These are phyloP conservation scores for Brettanomyces naardenensis DNA, from an alignment of 805 yeast species.

Conservation along the genomic window DNA sequence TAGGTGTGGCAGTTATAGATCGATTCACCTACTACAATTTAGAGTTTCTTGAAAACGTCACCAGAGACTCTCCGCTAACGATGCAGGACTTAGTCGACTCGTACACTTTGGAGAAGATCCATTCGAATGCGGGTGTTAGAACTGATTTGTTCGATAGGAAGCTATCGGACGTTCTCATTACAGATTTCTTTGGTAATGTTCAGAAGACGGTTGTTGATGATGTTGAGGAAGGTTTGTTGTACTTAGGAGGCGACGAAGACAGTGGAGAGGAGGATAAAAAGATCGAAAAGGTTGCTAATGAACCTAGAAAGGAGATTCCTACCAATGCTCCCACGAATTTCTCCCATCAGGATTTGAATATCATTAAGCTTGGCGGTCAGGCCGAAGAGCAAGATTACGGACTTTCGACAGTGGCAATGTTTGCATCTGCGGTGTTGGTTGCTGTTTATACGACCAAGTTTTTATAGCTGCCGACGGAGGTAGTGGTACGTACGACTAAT, in stretches of 20 bases:
- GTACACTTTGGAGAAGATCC: conserved; percentile 78
- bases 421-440: neutral
- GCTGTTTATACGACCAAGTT: conserved; percentile 1
- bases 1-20: conserved; percentile 97
- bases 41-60: conserved; percentile 76
- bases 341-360: neutral
- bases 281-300: neutral
- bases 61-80: conserved; percentile 66
- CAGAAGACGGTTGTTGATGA: conserved; percentile 62
- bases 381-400: neutral
- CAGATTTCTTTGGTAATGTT: conserved; percentile 92
- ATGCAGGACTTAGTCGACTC: conserved; percentile 78
- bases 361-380: neutral
- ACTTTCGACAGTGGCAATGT: neutral
- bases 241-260: neutral
- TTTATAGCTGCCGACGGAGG: too few relatives aligned
- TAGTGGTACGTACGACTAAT: too few relatives aligned
- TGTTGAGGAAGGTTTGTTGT: conserved; percentile 40
- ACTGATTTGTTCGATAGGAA: conserved; percentile 69
- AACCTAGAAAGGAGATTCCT: too few relatives aligned
- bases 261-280: neutral
- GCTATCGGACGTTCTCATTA: conserved; percentile 60
- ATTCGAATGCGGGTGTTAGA: conserved; percentile 89
- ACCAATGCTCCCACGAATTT: too few relatives aligned
- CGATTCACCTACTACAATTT: conserved; percentile 89